phyloP scores from a whole-genome alignment of 2,329 filamentous ascomycete species.

The Ophiocordyceps camponoti-rufipedis region DNA sequence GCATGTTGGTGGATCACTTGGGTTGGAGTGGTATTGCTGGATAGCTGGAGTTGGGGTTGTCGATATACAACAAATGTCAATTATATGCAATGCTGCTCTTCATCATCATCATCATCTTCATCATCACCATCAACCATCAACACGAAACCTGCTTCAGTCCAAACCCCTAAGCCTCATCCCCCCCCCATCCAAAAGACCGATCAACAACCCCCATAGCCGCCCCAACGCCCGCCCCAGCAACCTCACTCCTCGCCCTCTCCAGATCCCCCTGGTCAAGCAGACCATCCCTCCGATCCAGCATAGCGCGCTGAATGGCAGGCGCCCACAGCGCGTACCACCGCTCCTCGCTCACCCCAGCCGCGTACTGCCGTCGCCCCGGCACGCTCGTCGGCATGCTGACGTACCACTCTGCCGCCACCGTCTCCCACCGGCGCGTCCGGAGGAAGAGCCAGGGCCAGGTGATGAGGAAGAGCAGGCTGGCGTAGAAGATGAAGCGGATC shows the following conservation, averaged over 20 bases:
- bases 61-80: no score
- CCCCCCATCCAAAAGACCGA: constrained; percentile 34
- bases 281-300: constrained; percentile 36
- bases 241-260: constrained; percentile 14
- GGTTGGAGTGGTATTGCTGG: no score
- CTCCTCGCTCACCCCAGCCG: constrained; percentile 29
- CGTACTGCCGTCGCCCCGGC: constrained; percentile 24
- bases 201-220: constrained; percentile 33
- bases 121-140: constrained; percentile 1
- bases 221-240: constrained; percentile 21
- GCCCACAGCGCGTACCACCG: constrained; percentile 48
- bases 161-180: constrained; percentile 1
- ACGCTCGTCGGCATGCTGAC: constrained; percentile 13
- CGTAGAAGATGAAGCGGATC: constrained; percentile 45
- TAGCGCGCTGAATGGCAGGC: constrained; percentile 37
- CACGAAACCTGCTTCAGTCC: no score
- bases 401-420: constrained; percentile 41
- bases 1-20: no score
- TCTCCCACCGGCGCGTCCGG: constrained; percentile 47
- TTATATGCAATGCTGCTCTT: background rate
- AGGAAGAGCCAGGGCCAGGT: constrained; percentile 54
- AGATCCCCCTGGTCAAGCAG: constrained; percentile 39
- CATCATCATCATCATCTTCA: no score
- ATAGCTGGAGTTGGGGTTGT: no score
- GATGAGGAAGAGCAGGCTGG: constrained; percentile 51